Percentiles rank a stretch among this genome's conserved stretches.
Conservation (phyloP, 257 asterid genomes). For the Agastache rugosa region DNA sequence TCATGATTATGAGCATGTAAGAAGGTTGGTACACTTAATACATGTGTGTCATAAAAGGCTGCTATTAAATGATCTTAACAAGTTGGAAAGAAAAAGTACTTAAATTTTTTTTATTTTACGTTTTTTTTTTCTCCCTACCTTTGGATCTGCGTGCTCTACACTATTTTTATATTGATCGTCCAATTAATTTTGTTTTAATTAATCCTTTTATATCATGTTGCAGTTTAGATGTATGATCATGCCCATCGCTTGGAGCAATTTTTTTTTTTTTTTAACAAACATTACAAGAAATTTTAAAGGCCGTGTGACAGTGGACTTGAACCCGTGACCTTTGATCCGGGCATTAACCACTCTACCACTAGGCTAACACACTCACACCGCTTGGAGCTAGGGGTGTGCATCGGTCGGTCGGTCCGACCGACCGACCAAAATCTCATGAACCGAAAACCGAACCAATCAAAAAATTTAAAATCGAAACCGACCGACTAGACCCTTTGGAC, state of each 20-base stretch:
- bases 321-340: too few relatives aligned
- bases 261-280: too few relatives aligned
- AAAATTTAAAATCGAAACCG: too few relatives aligned
- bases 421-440: too few relatives aligned
- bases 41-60: constrained; percentile 36
- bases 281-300: too few relatives aligned
- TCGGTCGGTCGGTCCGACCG: too few relatives aligned
- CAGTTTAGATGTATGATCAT: background rate
- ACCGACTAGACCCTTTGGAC: too few relatives aligned
- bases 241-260: background rate
- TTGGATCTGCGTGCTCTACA: background rate
- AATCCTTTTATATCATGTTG: background rate
- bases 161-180: background rate
- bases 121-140: background rate
- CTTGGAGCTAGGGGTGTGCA: too few relatives aligned
- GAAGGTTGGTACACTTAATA: constrained; percentile 39
- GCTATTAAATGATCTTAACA: constrained; percentile 26
- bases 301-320: too few relatives aligned
- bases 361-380: too few relatives aligned
- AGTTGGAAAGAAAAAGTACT: background rate
- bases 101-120: background rate
- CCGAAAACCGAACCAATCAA: too few relatives aligned
- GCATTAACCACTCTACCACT: too few relatives aligned
- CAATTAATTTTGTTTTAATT: background rate
- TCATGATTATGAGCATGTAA: constrained; percentile 50